These are phyloP conservation scores for Ascoidea rubescens DNA, from an alignment of 805 yeast genomes.

Conservation along the genomic window DNA sequence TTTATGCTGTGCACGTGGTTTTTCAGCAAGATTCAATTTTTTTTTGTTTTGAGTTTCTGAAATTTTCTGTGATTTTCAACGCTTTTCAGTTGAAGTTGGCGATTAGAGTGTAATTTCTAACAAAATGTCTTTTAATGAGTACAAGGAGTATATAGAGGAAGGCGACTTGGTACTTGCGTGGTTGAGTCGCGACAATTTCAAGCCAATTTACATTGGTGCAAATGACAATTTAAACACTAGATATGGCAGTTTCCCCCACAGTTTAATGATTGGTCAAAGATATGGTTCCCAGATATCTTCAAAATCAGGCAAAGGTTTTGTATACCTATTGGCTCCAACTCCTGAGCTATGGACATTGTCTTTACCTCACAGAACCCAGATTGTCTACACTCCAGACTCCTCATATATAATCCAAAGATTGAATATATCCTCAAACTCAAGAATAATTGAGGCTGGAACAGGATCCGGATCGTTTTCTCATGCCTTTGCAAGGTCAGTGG, in stretches of 20 bases:
- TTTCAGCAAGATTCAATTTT: no score
- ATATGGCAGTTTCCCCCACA: conserved; percentile 83
- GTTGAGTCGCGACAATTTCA: conserved; percentile 66
- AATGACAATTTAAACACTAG: conserved; percentile 67
- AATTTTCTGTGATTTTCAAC: no score
- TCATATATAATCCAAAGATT: conserved; percentile 79
- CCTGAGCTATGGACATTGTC: conserved; percentile 96
- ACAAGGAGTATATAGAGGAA: conserved; percentile 59
- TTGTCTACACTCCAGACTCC: conserved; percentile 92
- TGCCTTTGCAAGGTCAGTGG: conserved; percentile 70
- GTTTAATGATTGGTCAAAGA: conserved; percentile 61
- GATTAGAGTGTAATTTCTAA: no score
- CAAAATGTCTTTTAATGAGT: conserved; percentile 37
- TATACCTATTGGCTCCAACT: conserved; percentile 80
- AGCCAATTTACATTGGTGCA: conserved; percentile 49
- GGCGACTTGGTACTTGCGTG: conserved; percentile 83
- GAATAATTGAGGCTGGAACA: conserved; percentile 94
- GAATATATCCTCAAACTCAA: conserved; percentile 55
- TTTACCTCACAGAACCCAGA: conserved; percentile 93
- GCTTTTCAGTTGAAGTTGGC: no score
- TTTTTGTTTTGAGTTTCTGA: no score
- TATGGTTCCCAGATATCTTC: conserved; percentile 78
- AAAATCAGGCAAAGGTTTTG: conserved; percentile 56
- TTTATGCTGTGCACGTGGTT: no score
- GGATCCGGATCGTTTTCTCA: conserved; percentile 96